phyloP scores from a whole-genome alignment of 768 basidiomycete species.

The Coprinopsis strossmayeri region DNA sequence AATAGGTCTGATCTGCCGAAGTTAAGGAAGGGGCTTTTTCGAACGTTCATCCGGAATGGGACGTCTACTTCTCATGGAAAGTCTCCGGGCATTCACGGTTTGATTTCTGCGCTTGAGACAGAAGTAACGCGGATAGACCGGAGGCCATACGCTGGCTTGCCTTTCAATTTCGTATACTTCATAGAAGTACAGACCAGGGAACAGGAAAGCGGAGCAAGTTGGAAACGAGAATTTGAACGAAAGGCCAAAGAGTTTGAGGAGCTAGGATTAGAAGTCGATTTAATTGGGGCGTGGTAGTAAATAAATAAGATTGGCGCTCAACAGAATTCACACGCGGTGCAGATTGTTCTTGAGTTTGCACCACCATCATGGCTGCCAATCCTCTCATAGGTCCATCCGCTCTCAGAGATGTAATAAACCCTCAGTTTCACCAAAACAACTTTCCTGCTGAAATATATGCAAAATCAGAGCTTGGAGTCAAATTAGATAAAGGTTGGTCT shows the following conservation, averaged over 20 bases:
- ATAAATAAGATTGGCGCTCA: no score
- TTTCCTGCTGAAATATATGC: slow-evolving; percentile 75
- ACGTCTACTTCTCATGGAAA: slow-evolving; percentile 1
- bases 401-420: slow-evolving; percentile 67
- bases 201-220: slow-evolving; percentile 14
- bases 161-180: slow-evolving; percentile 60
- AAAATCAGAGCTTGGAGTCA: slow-evolving; percentile 77
- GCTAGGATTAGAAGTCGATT: slow-evolving; percentile 27
- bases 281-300: slow-evolving; percentile 46
- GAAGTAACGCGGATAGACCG: slow-evolving; percentile 50
- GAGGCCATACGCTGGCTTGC: slow-evolving; percentile 43
- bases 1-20: slow-evolving; percentile 9
- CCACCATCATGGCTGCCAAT: slow-evolving; percentile 29
- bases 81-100: not conserved
- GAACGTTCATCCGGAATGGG: slow-evolving; percentile 15
- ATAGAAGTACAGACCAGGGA: slow-evolving; percentile 40
- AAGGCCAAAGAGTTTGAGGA: slow-evolving; percentile 27
- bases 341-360: not conserved
- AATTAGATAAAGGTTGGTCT: slow-evolving; percentile 81
- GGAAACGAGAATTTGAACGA: slow-evolving; percentile 28
- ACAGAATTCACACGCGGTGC: not conserved
- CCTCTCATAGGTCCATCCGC: slow-evolving; percentile 52
- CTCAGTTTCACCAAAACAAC: slow-evolving; percentile 94
- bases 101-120: not conserved
- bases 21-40: slow-evolving; percentile 25